Evolutionary conservation across 2,329 filamentous ascomycete species (phyloP).

Genomic region (Pseudocercospora eumusae): DNA sequence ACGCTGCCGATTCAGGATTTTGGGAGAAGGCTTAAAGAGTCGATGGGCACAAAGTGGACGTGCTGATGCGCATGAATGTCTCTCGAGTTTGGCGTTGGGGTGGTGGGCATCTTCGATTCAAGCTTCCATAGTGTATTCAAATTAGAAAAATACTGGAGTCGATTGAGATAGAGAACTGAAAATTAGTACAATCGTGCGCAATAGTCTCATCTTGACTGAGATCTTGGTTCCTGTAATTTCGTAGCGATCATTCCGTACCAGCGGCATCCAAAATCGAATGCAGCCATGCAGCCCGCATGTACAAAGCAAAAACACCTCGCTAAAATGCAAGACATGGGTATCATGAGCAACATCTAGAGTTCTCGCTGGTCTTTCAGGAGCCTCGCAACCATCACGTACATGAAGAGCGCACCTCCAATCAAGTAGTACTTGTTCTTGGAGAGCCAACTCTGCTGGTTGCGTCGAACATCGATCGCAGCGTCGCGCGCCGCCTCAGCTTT

Average conservation of each 20-base stretch:
- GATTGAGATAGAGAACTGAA: not conserved
- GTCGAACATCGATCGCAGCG: conserved; percentile 70
- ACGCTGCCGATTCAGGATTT: not conserved
- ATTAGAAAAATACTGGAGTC: not conserved
- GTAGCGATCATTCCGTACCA: not conserved
- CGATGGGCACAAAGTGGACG: not conserved
- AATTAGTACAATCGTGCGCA: not conserved
- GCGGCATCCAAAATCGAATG: not conserved
- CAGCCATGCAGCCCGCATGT: not conserved
- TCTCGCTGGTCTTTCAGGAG: conserved; percentile 59
- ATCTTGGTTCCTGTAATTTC: not conserved
- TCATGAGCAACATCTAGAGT: conserved; percentile 10
- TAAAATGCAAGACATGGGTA: conserved; percentile 6
- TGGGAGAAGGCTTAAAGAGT: not conserved
- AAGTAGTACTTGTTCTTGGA: conserved; percentile 76
- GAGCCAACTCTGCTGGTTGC: conserved; percentile 81
- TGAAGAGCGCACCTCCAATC: conserved; percentile 68
- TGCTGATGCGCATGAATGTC: not conserved
- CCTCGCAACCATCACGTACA: conserved; percentile 80
- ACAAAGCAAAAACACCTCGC: conserved; percentile 3
- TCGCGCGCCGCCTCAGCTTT: conserved; percentile 70
- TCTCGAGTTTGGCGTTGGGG: not conserved
- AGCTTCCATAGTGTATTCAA: not conserved
- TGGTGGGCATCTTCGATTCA: not conserved
- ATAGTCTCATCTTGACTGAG: not conserved